Percentiles rank a stretch among this genome's conserved stretches.
phyloP scores from a whole-genome alignment of 495 filamentous ascomycete species.

The Neurospora sp. region DNA sequence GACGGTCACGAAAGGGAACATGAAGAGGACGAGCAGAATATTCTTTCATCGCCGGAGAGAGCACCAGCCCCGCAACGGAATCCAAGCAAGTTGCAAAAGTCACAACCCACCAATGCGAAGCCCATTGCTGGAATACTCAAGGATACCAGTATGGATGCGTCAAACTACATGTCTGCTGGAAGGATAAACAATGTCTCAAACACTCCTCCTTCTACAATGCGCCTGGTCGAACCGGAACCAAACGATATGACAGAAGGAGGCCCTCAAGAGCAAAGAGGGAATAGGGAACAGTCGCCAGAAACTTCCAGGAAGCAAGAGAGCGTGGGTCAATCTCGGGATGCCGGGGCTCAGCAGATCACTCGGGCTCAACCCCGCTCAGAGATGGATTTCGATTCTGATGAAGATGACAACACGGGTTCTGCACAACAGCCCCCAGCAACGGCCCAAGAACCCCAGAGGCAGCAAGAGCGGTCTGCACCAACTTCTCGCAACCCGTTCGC shows the following conservation, averaged over 20 bases:
- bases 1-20: constrained; percentile 33
- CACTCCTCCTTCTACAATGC: constrained; percentile 45
- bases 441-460: constrained; percentile 3
- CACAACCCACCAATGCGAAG: constrained; percentile 42
- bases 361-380: constrained; percentile 39
- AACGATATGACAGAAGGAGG: constrained; percentile 29
- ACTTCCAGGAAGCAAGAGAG: constrained; percentile 9
- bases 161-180: constrained; percentile 26
- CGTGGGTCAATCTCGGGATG: constrained; percentile 23
- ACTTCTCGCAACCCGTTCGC: constrained; percentile 22
- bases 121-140: constrained; percentile 12
- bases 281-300: constrained; percentile 10
- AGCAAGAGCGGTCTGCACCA: constrained; percentile 5
- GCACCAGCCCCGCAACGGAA: constrained; percentile 40
- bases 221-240: constrained; percentile 48
- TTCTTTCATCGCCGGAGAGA: constrained; percentile 26
- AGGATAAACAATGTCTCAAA: constrained; percentile 34
- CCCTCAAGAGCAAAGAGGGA: constrained; percentile 22
- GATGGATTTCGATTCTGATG: constrained; percentile 42
- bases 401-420: constrained; percentile 20
- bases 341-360: constrained; percentile 40
- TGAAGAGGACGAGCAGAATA: constrained; percentile 30
- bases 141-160: constrained; percentile 20
- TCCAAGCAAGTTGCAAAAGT: constrained; percentile 68
- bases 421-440: constrained; percentile 7